These are phyloP conservation scores for Sclerotinia nivalis DNA, from an alignment of 2,329 filamentous ascomycete species.

Conservation along the genomic window DNA sequence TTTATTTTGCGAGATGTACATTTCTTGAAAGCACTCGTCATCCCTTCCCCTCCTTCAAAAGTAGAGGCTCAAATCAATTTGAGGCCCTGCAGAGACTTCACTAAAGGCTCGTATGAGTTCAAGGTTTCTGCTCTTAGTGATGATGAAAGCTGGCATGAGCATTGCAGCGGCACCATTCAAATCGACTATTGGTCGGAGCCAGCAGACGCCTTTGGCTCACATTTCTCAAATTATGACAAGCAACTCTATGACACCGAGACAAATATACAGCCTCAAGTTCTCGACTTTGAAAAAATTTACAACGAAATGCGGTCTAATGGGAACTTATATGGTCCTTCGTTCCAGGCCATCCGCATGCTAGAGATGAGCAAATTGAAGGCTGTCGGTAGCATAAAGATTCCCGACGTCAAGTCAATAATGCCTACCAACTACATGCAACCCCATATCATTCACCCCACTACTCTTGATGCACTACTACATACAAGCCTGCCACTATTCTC, in stretches of 20 bases:
- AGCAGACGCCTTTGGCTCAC: background rate
- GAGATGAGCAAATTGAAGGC: background rate
- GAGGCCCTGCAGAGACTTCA: background rate
- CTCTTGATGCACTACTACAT: constrained; percentile 47
- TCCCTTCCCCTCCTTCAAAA: constrained; percentile 32
- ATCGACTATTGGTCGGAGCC: background rate
- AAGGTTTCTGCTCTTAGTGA: background rate
- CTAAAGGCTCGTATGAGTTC: constrained; percentile 6
- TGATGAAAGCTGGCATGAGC: constrained; percentile 43
- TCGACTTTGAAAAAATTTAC: background rate
- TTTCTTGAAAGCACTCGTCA: constrained; percentile 33
- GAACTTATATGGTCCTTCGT: background rate
- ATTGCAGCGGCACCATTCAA: constrained; percentile 49
- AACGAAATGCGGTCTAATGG: background rate
- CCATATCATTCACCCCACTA: constrained; percentile 57
- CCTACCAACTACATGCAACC: constrained; percentile 42
- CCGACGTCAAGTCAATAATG: constrained; percentile 34
- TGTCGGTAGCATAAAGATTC: background rate
- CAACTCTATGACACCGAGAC: background rate
- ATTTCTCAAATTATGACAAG: background rate
- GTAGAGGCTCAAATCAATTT: constrained; percentile 28
- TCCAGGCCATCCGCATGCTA: background rate
- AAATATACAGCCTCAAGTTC: background rate
- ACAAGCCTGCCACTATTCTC: background rate
- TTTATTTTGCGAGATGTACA: constrained; percentile 32